Base-by-base conservation (phyloP, 768 basidiomycete species). In the Kondoa malvinella region DNA sequence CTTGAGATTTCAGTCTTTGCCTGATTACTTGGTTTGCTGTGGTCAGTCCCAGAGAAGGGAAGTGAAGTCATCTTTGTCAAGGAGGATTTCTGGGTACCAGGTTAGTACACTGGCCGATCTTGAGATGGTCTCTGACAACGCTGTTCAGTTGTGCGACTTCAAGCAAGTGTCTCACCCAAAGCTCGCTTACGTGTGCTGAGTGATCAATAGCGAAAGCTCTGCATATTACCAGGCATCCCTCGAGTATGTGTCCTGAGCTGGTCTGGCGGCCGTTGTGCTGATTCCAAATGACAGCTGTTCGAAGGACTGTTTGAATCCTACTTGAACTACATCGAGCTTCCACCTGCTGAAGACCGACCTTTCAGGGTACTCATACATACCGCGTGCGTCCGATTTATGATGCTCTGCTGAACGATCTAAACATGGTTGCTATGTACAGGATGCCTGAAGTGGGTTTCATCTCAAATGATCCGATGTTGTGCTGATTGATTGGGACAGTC, bases 221-320 rank as follows among this genome's bases (percentile, higher is more conserved):
- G 89, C 77, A 80, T 96, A 30, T 86, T 96, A 78, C 92, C 92
- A 0, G 92, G 92, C 32, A 89, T 95, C 58, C 92, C 92, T 0
- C 77, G 80, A 1, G 70, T 72, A 1, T 67, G 64, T 8, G 16
- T 66, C 15, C 64, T 64, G 57, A 64, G 26, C 2, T 50, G 4
- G 68, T 0, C 68, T 70, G 26, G 50, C 69, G 30, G 61, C 70
- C 17, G 26, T n/a, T 34, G 12, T n/a, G n/a, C 65, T 34, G 32
- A 65, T 1, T 1, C 3, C 57, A 12, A 12, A 12, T 50, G 3
- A 8, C 66, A 64, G 2, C 81, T 94, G 32, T 94, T 92, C 78
- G 84, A 87, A 73, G 83, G 83, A 76, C 86, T 96, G 81, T 78
- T 95, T 34, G 82, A 85, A 66, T 84, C 82, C 16, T 78, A 92